Evolutionary conservation across 805 yeast genomes (phyloP).

Genomic region (Metschnikowia lunata): DNA sequence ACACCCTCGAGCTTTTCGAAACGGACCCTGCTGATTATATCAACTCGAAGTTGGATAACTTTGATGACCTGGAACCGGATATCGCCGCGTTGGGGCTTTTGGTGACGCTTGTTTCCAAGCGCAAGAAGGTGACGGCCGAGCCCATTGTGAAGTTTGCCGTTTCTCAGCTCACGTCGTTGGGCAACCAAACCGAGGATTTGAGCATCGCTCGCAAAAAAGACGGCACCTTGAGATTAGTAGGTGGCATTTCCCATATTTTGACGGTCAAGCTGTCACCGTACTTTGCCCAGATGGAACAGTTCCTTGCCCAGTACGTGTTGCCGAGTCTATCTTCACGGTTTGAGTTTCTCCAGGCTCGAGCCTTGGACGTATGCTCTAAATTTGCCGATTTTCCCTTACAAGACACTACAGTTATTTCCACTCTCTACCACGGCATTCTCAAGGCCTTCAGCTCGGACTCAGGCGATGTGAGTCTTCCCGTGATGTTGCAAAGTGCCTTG

Average conservation of each 20-base stretch:
- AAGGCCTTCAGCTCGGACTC: slow-evolving; percentile 25
- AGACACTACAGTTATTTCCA: slow-evolving; percentile 19
- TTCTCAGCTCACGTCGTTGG: slow-evolving; percentile 36
- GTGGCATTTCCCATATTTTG: slow-evolving; percentile 61
- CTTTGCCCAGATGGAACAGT: slow-evolving; percentile 59
- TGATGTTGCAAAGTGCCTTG: slow-evolving; percentile 77
- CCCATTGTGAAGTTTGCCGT: slow-evolving; percentile 60
- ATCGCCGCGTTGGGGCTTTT: slow-evolving; percentile 73
- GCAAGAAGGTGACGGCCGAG: slow-evolving; percentile 55
- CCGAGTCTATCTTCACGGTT: slow-evolving; percentile 63
- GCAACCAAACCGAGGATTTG: slow-evolving; percentile 32
- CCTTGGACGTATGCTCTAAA: slow-evolving; percentile 61
- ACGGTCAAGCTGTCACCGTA: slow-evolving; percentile 54
- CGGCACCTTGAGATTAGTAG: slow-evolving; percentile 75
- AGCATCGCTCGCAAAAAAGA: slow-evolving; percentile 62
- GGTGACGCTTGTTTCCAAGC: slow-evolving; percentile 64
- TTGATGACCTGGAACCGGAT: slow-evolving; percentile 65
- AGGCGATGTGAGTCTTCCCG: slow-evolving; percentile 49
- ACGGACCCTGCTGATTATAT: slow-evolving; percentile 87
- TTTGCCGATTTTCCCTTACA: slow-evolving; percentile 59
- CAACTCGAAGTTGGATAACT: slow-evolving; percentile 52
- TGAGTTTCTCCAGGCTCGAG: slow-evolving; percentile 72
- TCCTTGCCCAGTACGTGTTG: slow-evolving; percentile 58
- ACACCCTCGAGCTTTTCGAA: slow-evolving; percentile 69
- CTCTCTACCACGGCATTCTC: slow-evolving; percentile 33